Evolutionary conservation across 176 grass and related monocot genomes (phyloP).

Genomic region (Neostapfia colusana): DNA sequence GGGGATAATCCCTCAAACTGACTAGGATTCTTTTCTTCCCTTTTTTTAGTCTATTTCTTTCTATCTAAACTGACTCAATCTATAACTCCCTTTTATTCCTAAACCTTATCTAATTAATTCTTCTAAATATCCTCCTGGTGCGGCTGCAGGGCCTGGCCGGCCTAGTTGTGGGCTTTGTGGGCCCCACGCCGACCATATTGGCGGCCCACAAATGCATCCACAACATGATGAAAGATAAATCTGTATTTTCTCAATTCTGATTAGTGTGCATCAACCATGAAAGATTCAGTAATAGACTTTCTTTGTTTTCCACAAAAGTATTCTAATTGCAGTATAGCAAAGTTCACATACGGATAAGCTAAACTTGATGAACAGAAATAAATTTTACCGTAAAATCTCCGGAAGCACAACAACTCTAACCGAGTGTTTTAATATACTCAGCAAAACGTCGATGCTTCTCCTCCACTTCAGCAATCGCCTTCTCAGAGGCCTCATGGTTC

Average conservation of each 20-base stretch:
- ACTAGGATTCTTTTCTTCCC: no score
- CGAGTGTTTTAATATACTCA: slow-evolving; percentile 45
- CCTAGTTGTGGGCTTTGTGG: no score
- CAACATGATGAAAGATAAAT: background rate
- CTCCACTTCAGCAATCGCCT: slow-evolving; percentile 44
- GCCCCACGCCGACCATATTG: no score
- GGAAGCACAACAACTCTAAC: slow-evolving; percentile 4
- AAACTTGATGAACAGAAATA: background rate
- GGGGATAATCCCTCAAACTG: no score
- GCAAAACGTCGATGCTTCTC: slow-evolving; percentile 41
- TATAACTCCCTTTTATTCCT: no score
- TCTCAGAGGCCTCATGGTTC: slow-evolving; percentile 54
- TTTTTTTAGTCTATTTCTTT: no score
- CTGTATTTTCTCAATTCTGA: background rate
- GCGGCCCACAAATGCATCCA: no score
- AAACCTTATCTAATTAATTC: no score
- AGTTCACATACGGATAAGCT: background rate
- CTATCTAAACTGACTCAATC: no score
- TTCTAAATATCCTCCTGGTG: no score
- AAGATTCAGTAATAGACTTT: background rate
- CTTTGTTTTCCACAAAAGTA: background rate
- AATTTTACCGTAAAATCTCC: slow-evolving; percentile 30
- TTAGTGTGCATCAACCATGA: background rate
- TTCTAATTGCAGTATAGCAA: background rate
- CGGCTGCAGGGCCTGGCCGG: no score